Percentiles rank a stretch among this genome's conserved stretches.
These are phyloP conservation scores for Salvia hispanica DNA, from an alignment of 257 asterid species.

Conservation along the genomic window DNA sequence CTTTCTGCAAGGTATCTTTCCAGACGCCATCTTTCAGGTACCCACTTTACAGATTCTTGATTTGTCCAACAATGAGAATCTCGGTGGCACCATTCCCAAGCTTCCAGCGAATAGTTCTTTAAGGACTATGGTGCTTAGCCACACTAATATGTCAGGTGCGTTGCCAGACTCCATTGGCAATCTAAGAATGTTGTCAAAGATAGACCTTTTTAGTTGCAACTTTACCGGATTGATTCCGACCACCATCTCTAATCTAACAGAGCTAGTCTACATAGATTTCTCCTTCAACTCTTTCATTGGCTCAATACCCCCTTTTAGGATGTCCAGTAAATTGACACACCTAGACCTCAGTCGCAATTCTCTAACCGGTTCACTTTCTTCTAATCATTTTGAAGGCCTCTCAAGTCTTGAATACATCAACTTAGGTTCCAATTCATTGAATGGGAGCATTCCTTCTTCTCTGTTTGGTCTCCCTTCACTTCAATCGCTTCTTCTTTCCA, in stretches of 20 bases:
- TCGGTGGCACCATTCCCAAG: conserved; percentile 42
- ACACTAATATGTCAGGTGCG: conserved; percentile 42
- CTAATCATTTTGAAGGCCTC: conserved; percentile 45
- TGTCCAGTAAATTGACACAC: conserved; percentile 42
- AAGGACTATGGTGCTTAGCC: conserved; percentile 34
- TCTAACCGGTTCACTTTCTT: conserved; percentile 44
- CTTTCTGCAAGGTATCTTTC: conserved; percentile 47
- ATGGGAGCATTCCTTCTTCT: conserved; percentile 46
- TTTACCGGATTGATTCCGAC: conserved; percentile 53
- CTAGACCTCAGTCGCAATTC: conserved; percentile 40
- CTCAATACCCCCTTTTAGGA: conserved; percentile 39
- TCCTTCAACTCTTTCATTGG: conserved; percentile 44
- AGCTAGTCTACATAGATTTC: conserved; percentile 43
- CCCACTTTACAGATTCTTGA: conserved; percentile 39
- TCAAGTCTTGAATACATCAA: conserved; percentile 33
- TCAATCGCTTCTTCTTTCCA: conserved; percentile 35
- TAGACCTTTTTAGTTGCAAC: conserved; percentile 44
- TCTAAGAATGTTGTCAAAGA: conserved; percentile 37
- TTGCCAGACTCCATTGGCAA: conserved; percentile 46
- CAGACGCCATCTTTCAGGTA: conserved; percentile 40
- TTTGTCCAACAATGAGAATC: conserved; percentile 35
- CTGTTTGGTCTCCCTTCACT: conserved; percentile 48
- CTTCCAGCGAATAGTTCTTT: conserved; percentile 40
- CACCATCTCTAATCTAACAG: conserved; percentile 35
- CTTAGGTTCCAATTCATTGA: conserved; percentile 41